Percentiles rank a stretch among this genome's conserved stretches.
Conservation (phyloP, 1,284 basidiomycete species). For the Pseudozyma sp. region DNA sequence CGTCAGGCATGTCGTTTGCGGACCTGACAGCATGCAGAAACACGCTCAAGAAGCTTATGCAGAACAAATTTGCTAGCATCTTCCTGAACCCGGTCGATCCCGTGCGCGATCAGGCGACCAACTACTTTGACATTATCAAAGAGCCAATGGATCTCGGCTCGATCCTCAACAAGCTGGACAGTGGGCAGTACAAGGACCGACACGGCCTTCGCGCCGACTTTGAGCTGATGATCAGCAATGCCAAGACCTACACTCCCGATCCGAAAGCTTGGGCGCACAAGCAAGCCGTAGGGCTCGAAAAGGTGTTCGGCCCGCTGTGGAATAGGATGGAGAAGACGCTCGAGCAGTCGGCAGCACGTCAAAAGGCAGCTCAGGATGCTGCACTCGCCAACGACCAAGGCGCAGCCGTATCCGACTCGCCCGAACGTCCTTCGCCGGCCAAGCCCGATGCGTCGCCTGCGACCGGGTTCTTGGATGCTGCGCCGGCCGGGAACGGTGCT, state of each 20-base stretch:
- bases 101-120: slow-evolving; percentile 66
- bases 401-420: slow-evolving; percentile 15
- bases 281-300: slow-evolving; percentile 81
- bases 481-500: slow-evolving; percentile 5
- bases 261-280: slow-evolving; percentile 80
- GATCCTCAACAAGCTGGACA: slow-evolving; percentile 86
- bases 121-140: slow-evolving; percentile 88
- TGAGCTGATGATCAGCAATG: slow-evolving; percentile 86
- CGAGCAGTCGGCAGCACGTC: slow-evolving; percentile 64
- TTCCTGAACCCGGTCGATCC: slow-evolving; percentile 86
- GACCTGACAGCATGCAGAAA: slow-evolving; percentile 84
- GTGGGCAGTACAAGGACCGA: slow-evolving; percentile 82
- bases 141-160: slow-evolving; percentile 95
- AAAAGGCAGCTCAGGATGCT: slow-evolving; percentile 50
- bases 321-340: slow-evolving; percentile 68
- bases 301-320: slow-evolving; percentile 85
- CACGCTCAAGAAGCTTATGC: slow-evolving; percentile 81
- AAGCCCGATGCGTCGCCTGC: slow-evolving; percentile 22
- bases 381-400: slow-evolving; percentile 29
- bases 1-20: slow-evolving; percentile 81
- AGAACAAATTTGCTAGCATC: slow-evolving; percentile 75
- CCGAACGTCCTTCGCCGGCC: slow-evolving; percentile 23
- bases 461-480: background rate
- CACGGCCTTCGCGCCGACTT: slow-evolving; percentile 88
- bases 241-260: slow-evolving; percentile 82